A percentile compares a stretch with the other conserved stretches of the same genome.
phyloP scores from a whole-genome alignment of 805 yeast species.

The Saturnispora galanensis region DNA sequence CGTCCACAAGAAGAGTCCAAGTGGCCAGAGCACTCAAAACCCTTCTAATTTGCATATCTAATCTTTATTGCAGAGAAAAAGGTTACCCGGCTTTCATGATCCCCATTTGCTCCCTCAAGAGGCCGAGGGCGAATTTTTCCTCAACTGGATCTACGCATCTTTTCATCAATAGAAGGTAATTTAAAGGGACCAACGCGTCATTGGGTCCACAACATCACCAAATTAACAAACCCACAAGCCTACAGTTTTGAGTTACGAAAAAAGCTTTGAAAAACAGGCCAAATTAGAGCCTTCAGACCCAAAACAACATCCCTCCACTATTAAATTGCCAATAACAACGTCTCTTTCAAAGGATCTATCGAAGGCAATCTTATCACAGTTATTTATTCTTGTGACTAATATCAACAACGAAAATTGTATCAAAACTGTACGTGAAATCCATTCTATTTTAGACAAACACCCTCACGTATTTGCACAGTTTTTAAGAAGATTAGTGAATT shows the following conservation, averaged over 20 bases:
- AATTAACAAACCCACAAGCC: too few species aligned
- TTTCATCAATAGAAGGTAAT: too few species aligned
- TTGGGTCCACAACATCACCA: too few species aligned
- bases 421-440: conserved; percentile 34
- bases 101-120: neutral
- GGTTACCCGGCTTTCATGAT: conserved; percentile 1
- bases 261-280: too few species aligned
- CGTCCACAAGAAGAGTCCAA: neutral
- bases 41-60: neutral
- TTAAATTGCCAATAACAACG: conserved; percentile 2
- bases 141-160: too few species aligned
- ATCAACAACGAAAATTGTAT: conserved; percentile 33
- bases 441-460: conserved; percentile 32
- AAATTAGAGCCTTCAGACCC: too few species aligned
- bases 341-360: conserved; percentile 13
- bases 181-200: too few species aligned
- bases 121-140: neutral
- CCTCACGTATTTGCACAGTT: conserved; percentile 27
- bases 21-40: neutral
- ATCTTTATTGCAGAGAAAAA: neutral
- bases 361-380: conserved; percentile 38
- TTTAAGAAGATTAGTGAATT: conserved; percentile 25
- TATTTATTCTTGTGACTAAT: conserved; percentile 40
- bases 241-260: too few species aligned
- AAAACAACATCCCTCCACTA: neutral